Conservation (phyloP, 2,329 filamentous ascomycete genomes). For the Arthroderma uncinatum region DNA sequence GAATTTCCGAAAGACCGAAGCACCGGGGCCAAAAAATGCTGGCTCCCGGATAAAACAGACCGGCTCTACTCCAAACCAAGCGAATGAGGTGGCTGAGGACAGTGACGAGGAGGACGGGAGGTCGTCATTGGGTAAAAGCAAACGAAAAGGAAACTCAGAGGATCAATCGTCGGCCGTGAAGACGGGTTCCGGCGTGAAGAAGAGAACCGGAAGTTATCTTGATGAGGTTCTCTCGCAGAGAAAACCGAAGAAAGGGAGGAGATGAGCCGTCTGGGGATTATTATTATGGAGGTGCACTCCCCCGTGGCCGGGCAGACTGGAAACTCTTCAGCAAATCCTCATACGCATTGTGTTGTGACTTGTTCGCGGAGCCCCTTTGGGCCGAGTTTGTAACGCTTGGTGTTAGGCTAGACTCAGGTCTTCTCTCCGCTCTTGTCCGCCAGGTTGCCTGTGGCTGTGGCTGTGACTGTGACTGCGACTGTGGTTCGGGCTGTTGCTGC, state of each 20-base stretch:
- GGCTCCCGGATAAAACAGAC: neutral
- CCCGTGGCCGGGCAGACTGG: neutral
- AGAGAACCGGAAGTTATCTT: conserved; percentile 32
- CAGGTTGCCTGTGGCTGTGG: neutral
- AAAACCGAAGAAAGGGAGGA: conserved; percentile 40
- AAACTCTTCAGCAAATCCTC: conserved; percentile 1
- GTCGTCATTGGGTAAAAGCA: conserved; percentile 28
- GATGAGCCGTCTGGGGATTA: neutral
- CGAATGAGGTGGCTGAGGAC: conserved; percentile 30
- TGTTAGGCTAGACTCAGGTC: neutral
- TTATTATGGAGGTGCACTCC: neutral
- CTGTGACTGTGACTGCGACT: neutral
- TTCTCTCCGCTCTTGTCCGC: neutral
- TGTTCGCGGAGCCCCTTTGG: neutral
- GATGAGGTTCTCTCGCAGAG: conserved; percentile 42
- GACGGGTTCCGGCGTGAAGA: neutral
- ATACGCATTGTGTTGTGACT: neutral
- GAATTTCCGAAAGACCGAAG: conserved; percentile 26
- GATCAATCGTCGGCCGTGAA: conserved; percentile 10
- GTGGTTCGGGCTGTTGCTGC: neutral
- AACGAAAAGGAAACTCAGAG: conserved; percentile 15
- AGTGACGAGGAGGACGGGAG: conserved; percentile 35
- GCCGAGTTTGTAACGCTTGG: neutral
- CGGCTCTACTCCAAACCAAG: neutral
- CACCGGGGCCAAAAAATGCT: neutral